Evolutionary conservation across 805 yeast species (phyloP).

Genomic region (Saccharomyces paradoxus): DNA sequence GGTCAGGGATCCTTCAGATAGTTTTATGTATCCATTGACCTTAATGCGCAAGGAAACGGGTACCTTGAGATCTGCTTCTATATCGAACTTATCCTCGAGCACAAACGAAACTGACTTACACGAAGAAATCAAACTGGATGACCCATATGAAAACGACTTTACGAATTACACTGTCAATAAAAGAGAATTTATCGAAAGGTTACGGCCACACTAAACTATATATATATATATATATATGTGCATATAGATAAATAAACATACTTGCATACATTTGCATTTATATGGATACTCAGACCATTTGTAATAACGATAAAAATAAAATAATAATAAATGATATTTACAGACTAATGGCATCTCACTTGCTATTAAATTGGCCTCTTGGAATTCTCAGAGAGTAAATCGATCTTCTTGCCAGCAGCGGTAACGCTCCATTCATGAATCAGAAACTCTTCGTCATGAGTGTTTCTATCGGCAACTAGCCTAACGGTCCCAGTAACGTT

Average conservation of each 20-base stretch:
- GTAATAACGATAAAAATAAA: not conserved
- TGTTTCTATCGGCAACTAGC: constrained; percentile 64
- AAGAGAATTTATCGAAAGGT: constrained; percentile 31
- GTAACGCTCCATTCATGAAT: constrained; percentile 58
- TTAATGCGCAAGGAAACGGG: not conserved
- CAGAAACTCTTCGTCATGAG: constrained; percentile 47
- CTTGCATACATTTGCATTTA: not conserved
- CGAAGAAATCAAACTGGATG: constrained; percentile 14
- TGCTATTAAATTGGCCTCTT: not conserved
- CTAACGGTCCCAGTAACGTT: constrained; percentile 44
- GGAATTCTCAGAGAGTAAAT: constrained; percentile 42
- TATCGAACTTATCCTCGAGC: not conserved
- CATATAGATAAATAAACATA: not conserved
- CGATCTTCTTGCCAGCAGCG: constrained; percentile 39
- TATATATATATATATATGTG: no score
- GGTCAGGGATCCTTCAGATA: not conserved
- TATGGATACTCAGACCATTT: not conserved
- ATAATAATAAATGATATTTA: not conserved
- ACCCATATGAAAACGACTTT: constrained; percentile 35
- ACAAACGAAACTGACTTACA: not conserved
- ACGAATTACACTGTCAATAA: constrained; percentile 36
- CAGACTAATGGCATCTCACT: not conserved
- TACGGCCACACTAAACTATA: constrained; percentile 28
- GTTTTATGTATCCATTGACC: not conserved
- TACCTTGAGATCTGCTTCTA: not conserved